Evolutionary conservation across 2,329 filamentous ascomycete genomes (phyloP).

Genomic region (Trichothecium roseum): DNA sequence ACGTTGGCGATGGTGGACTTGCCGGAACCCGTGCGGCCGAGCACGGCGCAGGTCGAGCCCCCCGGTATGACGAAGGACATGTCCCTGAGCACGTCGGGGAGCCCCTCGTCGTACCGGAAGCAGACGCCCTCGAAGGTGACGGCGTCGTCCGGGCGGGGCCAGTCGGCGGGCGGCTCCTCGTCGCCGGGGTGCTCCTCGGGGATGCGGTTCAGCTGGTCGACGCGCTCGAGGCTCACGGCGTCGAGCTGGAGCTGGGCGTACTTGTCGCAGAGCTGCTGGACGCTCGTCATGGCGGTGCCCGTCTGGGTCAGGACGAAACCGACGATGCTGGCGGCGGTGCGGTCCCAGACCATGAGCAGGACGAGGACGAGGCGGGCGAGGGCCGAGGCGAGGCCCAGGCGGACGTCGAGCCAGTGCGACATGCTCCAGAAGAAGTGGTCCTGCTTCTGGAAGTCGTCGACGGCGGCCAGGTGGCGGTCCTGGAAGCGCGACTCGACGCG

Average conservation of each 20-base stretch:
- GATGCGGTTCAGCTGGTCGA: conserved; percentile 70
- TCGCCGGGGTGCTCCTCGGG: conserved; percentile 63
- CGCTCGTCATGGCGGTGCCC: conserved; percentile 22
- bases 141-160: conserved; percentile 63
- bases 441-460: conserved; percentile 86
- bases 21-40: conserved; percentile 76
- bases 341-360: conserved; percentile 61
- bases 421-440: conserved; percentile 94
- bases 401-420: conserved; percentile 74
- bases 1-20: conserved; percentile 67
- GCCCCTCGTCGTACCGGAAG: conserved; percentile 66
- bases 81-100: conserved; percentile 61
- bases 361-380: conserved; percentile 65
- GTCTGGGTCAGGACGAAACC: conserved; percentile 66
- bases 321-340: conserved; percentile 67
- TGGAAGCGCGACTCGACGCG: conserved; percentile 72
- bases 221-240: conserved; percentile 80
- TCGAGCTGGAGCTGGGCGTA: conserved; percentile 87
- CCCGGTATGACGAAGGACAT: conserved; percentile 64
- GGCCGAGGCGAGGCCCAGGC: conserved; percentile 54
- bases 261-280: conserved; percentile 55
- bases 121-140: conserved; percentile 70
- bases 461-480: conserved; percentile 65
- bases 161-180: conserved; percentile 59
- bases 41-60: conserved; percentile 52